These are phyloP conservation scores for Metschnikowia noctiluminum DNA, from an alignment of 805 yeast species.

Conservation along the genomic window DNA sequence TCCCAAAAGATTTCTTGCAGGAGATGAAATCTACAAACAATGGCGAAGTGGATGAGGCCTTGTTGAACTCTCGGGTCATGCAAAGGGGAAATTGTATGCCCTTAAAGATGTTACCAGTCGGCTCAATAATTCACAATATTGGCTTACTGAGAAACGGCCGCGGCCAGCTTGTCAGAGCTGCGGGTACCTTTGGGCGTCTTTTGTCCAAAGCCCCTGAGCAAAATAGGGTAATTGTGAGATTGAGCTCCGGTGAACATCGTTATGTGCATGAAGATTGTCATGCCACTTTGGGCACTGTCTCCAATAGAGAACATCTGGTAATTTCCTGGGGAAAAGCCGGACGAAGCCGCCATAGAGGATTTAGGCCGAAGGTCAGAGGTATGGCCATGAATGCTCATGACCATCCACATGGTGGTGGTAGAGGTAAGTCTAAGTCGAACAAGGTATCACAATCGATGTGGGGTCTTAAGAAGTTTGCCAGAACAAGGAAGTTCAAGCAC, in stretches of 20 bases:
- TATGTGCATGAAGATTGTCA: constrained; percentile 81
- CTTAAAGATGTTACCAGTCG: constrained; percentile 87
- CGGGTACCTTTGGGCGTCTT: constrained; percentile 91
- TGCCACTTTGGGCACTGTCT: constrained; percentile 91
- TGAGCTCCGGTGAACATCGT: constrained; percentile 92
- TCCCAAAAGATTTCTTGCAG: constrained; percentile 66
- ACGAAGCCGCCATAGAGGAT: constrained; percentile 85
- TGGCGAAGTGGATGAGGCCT: constrained; percentile 88
- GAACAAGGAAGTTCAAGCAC: constrained; percentile 89
- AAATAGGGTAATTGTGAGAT: constrained; percentile 69
- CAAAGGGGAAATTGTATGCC: constrained; percentile 96
- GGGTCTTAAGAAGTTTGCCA: constrained; percentile 94
- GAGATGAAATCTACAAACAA: constrained; percentile 66
- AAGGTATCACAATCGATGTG: constrained; percentile 92
- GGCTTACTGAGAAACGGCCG: constrained; percentile 71
- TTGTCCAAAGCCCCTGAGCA: constrained; percentile 72
- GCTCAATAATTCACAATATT: constrained; percentile 83
- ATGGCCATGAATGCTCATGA: constrained; percentile 96
- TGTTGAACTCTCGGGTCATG: constrained; percentile 79
- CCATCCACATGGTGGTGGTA: constrained; percentile 99
- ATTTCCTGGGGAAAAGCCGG: constrained; percentile 95
- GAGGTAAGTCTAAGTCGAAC: constrained; percentile 98
- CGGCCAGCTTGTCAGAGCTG: constrained; percentile 88
- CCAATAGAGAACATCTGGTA: constrained; percentile 90
- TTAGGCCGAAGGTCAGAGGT: constrained; percentile 95